Evolutionary conservation across 129 eudicot species (phyloP), one percentile per base, ranked within the genome.

Genomic region (Kitagawia praeruptora): DNA sequence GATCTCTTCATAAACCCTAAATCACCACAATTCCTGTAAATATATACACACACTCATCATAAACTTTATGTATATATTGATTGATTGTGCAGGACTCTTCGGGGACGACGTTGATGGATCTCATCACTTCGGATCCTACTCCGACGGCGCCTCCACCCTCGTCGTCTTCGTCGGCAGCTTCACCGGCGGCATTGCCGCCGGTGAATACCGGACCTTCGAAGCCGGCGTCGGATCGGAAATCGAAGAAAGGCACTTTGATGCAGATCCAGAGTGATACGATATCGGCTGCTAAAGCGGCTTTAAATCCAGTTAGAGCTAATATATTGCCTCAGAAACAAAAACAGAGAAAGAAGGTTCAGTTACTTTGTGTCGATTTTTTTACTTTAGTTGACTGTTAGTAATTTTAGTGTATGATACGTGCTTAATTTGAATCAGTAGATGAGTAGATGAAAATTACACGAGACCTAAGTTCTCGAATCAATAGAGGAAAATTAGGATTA

Each of bases 101-200:
- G 70, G 99, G 99, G 80, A 95, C 77, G 82, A 90, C 97, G 82
- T 81, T 92, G 83, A 95, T 95, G 99, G 99, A 95, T 95, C 91
- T 95, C 76, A 95, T 95, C 14, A 90, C 94, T 49, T 89, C 97
- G 46, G 99, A 95, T 81, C 92, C 90, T 69, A 69, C 91, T 18
- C 78, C 87, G 31, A 79, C 56, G 42, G 80, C 89, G 44, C 85
- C 85, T 5, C 80, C 89, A 34, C 47, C 89, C 39, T 40, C 91
- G 42, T 72, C 89, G 40, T 38, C 91, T 21, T 67, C 97, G 2
- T 42, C 88, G 13, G 74, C 86, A 61, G 46, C 88, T 8, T n/a
- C 93, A 49, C 80, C 94, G 72, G 74, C 90, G 61, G 63, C 89
- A 21, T 19, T 77, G 71, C 86, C 90, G 56, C 71, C 92, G 54